Evolutionary conservation across 179 eudicot species (phyloP), one percentile per base, ranked within the genome.

Genomic region (Amaranthus tricolor): DNA sequence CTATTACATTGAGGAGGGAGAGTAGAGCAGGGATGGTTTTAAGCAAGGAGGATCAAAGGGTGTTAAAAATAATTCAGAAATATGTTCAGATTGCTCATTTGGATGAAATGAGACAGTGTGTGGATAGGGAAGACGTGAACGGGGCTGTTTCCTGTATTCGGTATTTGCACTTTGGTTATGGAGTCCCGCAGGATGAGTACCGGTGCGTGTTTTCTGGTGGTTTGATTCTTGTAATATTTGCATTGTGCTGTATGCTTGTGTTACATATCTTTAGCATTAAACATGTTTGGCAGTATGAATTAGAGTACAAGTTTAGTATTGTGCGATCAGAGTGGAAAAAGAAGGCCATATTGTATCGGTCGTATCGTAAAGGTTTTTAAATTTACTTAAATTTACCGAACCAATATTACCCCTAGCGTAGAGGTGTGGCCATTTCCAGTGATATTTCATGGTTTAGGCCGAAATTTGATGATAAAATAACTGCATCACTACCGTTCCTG

Each of bases 11-110:
- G 75, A 76, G 83, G 73, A 81, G 78, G 12, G 86, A 83, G 71
- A 81, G 71, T 50, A 51, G 77, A 67, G 56, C 43, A 13, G 79
- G 70, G 59, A 14, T 47, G 9, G 78, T 68, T 7, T 80, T 76
- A 10, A 83, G 80, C 70, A 88, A 85, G 79, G 87, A 84, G 71
- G 94, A 86, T 76, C 75, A 64, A 64, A 81, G 58, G 68, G 79
- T 86, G 81, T 77, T 94, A 52, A 90, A 72, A 70, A 77, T 83
- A 76, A 71, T 90, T 40, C 93, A 82, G 78, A 85, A 77, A 75
- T 66, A 73, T 70, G 89, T 90, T 54, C 98, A 94, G 86, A 56
- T 73, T 17, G 79, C 82, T 6, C 97, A 92, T 89, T 81, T 94
- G 85, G 91, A 90, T 80, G 89, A 91, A 51, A 86, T 92, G 86